Conservation (phyloP, 2,329 filamentous ascomycete species). For the Chrysosporium keratinophilum region DNA sequence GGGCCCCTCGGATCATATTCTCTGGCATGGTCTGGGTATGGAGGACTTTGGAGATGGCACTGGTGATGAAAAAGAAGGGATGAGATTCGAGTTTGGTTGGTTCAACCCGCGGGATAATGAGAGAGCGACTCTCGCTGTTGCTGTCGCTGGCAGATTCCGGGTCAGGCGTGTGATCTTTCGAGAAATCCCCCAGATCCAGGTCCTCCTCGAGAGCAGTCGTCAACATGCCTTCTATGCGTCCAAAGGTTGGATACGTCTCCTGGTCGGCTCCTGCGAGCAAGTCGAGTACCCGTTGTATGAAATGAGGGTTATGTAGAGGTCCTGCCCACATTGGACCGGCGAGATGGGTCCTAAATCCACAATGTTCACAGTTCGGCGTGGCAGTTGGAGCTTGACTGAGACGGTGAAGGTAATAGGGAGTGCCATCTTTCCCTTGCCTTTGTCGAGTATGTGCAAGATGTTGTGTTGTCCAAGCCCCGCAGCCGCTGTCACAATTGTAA, state of each 20-base stretch:
- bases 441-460: slow-evolving; percentile 60
- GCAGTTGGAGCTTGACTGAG: slow-evolving; percentile 61
- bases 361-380: slow-evolving; percentile 64
- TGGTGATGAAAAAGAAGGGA: slow-evolving; percentile 80
- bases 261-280: slow-evolving; percentile 57
- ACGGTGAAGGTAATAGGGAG: slow-evolving; percentile 64
- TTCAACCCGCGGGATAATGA: slow-evolving; percentile 41
- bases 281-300: slow-evolving; percentile 67
- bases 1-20: slow-evolving; percentile 66
- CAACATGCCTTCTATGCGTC: slow-evolving; percentile 83
- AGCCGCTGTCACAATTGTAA: slow-evolving; percentile 83
- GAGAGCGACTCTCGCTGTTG: slow-evolving; percentile 17
- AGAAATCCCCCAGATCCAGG: slow-evolving; percentile 22
- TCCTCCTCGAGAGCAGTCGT: slow-evolving; percentile 74
- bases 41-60: slow-evolving; percentile 61
- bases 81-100: slow-evolving; percentile 59
- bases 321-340: slow-evolving; percentile 93
- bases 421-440: slow-evolving; percentile 58
- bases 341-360: slow-evolving; percentile 74
- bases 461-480: slow-evolving; percentile 83
- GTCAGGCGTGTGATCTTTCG: slow-evolving; percentile 13
- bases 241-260: slow-evolving; percentile 65
- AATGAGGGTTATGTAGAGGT: slow-evolving; percentile 71
- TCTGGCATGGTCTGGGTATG: slow-evolving; percentile 73
- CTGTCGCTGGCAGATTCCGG: not conserved